Percentiles rank a stretch among this genome's conserved stretches.
Evolutionary conservation across 140 eudicot species (phyloP).

Genomic region (Erigeron philadelphicus): DNA sequence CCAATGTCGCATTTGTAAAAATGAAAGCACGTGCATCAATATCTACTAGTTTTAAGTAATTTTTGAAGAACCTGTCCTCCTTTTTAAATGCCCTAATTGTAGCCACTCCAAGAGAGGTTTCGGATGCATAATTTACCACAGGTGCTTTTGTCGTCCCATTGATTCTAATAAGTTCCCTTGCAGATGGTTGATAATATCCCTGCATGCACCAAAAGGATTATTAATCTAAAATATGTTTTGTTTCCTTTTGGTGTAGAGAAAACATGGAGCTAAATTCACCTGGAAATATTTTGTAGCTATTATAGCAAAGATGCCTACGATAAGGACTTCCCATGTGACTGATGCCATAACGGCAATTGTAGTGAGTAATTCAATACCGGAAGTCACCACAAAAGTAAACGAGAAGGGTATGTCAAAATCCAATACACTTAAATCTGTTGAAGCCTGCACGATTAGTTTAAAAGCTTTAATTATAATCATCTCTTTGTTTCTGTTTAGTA

Average conservation of each 20-base stretch:
- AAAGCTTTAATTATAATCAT: neutral
- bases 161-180: conserved; percentile 58
- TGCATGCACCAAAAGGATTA: conserved; percentile 19
- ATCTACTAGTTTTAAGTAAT: conserved; percentile 51
- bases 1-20: conserved; percentile 50
- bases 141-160: conserved; percentile 75
- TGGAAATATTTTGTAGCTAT: conserved; percentile 47
- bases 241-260: neutral
- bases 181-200: conserved; percentile 58
- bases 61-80: conserved; percentile 37
- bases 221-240: neutral
- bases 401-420: conserved; percentile 61
- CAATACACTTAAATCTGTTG: conserved; percentile 63
- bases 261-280: conserved; percentile 32
- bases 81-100: conserved; percentile 59
- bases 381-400: conserved; percentile 31
- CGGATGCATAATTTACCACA: conserved; percentile 54
- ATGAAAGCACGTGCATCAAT: conserved; percentile 60
- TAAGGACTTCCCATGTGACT: conserved; percentile 73
- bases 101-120: conserved; percentile 65
- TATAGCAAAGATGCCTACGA: conserved; percentile 47
- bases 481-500: conserved; percentile 5
- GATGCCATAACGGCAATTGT: conserved; percentile 50
- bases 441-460: conserved; percentile 40
- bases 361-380: conserved; percentile 34